Evolutionary conservation across 2,329 filamentous ascomycete genomes (phyloP).

Genomic region (Penicillium sp.): DNA sequence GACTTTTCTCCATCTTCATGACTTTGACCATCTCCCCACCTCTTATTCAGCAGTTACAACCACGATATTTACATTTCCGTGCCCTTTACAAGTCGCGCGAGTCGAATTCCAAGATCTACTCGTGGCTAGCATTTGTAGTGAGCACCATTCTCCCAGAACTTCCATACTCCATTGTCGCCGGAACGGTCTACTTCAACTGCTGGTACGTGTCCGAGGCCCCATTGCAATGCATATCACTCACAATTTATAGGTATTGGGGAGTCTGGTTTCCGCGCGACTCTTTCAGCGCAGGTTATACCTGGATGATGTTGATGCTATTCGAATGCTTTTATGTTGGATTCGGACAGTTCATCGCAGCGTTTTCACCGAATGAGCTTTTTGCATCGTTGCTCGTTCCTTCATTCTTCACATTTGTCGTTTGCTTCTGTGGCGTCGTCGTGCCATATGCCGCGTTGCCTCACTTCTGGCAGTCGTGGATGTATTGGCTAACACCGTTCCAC

Average conservation of each 20-base stretch:
- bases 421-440: conserved; percentile 75
- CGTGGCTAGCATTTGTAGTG: conserved; percentile 70
- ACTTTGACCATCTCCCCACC: conserved; percentile 73
- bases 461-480: conserved; percentile 70
- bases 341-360: conserved; percentile 67
- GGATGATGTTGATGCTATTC: conserved; percentile 66
- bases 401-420: conserved; percentile 69
- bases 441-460: conserved; percentile 62
- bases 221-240: background rate
- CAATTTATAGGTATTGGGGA: conserved; percentile 52
- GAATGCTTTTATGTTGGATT: conserved; percentile 67
- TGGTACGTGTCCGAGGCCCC: conserved; percentile 51
- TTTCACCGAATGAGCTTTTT: conserved; percentile 67
- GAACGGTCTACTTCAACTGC: conserved; percentile 64
- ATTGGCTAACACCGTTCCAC: conserved; percentile 68
- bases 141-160: conserved; percentile 69
- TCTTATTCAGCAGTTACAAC: conserved; percentile 76
- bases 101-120: conserved; percentile 77
- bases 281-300: conserved; percentile 63
- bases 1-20: conserved; percentile 76
- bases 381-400: conserved; percentile 68
- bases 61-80: conserved; percentile 67
- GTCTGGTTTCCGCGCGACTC: conserved; percentile 57
- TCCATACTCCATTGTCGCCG: conserved; percentile 68
- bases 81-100: conserved; percentile 72